Percentiles rank a stretch among this genome's conserved stretches.
These are phyloP conservation scores for Phyllostachys edulis DNA, from an alignment of 176 grass and related monocot species.

Conservation along the genomic window DNA sequence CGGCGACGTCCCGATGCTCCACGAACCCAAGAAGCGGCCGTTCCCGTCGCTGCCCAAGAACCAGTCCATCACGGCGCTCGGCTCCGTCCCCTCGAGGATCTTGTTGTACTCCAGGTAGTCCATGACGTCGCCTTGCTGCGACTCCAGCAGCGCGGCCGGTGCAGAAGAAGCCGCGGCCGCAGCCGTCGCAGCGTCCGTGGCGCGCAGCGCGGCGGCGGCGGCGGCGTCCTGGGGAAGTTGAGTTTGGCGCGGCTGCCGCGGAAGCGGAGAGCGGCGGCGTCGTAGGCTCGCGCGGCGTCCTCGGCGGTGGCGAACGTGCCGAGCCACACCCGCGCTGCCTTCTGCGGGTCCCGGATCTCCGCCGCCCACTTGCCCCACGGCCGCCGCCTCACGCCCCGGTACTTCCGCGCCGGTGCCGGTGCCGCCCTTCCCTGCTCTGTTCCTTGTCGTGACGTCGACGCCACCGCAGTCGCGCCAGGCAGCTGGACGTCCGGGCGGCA, in stretches of 20 bases:
- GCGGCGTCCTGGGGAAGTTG: constrained; percentile 63
- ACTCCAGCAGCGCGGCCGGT: constrained; percentile 42
- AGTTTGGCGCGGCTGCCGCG: constrained; percentile 68
- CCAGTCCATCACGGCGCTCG: constrained; percentile 20
- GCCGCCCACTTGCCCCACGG: constrained; percentile 96
- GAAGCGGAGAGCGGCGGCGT: constrained; percentile 62
- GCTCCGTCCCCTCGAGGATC: constrained; percentile 26
- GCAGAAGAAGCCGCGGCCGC: neutral
- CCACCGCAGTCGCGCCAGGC: neutral
- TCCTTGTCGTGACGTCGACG: neutral
- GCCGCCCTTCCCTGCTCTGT: neutral
- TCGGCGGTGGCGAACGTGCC: constrained; percentile 86
- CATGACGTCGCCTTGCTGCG: constrained; percentile 9
- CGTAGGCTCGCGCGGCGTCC: constrained; percentile 79
- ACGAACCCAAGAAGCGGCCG: constrained; percentile 26
- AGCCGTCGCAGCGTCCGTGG: neutral
- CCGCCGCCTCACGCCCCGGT: constrained; percentile 65
- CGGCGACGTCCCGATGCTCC: constrained; percentile 43
- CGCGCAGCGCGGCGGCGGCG: neutral
- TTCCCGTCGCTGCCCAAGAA: neutral
- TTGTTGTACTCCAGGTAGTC: constrained; percentile 49
- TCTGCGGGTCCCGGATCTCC: constrained; percentile 83
- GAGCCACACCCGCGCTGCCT: constrained; percentile 75
- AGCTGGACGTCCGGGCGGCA: neutral
- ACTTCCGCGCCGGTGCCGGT: constrained; percentile 28